Conservation (phyloP, 2,329 filamentous ascomycete species). For the Parastagonospora avenae region DNA sequence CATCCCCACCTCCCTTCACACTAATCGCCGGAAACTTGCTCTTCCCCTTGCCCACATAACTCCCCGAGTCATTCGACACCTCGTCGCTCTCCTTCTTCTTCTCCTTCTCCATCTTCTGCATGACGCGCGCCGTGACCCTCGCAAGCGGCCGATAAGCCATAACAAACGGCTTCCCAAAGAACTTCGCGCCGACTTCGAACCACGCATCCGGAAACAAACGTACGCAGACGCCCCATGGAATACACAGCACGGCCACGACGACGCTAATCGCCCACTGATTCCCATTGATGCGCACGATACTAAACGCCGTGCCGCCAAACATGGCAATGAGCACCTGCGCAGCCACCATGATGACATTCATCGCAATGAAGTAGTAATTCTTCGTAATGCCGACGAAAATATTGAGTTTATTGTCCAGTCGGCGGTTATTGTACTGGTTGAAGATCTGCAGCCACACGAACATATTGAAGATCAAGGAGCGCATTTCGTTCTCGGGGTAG, state of each 20-base stretch:
- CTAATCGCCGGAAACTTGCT: slow-evolving; percentile 15
- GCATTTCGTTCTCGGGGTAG: slow-evolving; percentile 56
- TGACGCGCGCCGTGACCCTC: slow-evolving; percentile 13
- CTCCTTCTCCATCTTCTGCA: slow-evolving; percentile 15
- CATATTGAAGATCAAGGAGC: slow-evolving; percentile 92
- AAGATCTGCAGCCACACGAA: slow-evolving; percentile 99
- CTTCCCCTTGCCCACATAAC: slow-evolving; percentile 20
- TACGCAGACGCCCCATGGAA: slow-evolving; percentile 58
- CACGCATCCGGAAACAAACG: slow-evolving; percentile 57
- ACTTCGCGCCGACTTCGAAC: slow-evolving; percentile 26
- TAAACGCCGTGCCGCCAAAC: slow-evolving; percentile 67
- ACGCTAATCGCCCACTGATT: slow-evolving; percentile 61
- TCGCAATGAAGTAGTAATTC: slow-evolving; percentile 87
- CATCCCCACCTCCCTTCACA: slow-evolving; percentile 13
- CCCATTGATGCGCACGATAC: slow-evolving; percentile 56
- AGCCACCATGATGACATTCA: slow-evolving; percentile 84
- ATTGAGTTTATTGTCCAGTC: slow-evolving; percentile 92
- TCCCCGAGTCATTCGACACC: slow-evolving; percentile 9
- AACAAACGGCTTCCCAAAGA: slow-evolving; percentile 32
- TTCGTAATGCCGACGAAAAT: slow-evolving; percentile 84
- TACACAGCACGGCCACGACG: slow-evolving; percentile 55
- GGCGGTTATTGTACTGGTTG: slow-evolving; percentile 95
- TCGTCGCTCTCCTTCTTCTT: slow-evolving; percentile 17
- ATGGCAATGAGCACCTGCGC: slow-evolving; percentile 90
- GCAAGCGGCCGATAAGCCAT: slow-evolving; percentile 25